Percentiles rank a stretch among this genome's conserved stretches.
These are phyloP conservation scores for Bipolaris oryzae DNA, from an alignment of 2,329 filamentous ascomycete species.

Conservation along the genomic window DNA sequence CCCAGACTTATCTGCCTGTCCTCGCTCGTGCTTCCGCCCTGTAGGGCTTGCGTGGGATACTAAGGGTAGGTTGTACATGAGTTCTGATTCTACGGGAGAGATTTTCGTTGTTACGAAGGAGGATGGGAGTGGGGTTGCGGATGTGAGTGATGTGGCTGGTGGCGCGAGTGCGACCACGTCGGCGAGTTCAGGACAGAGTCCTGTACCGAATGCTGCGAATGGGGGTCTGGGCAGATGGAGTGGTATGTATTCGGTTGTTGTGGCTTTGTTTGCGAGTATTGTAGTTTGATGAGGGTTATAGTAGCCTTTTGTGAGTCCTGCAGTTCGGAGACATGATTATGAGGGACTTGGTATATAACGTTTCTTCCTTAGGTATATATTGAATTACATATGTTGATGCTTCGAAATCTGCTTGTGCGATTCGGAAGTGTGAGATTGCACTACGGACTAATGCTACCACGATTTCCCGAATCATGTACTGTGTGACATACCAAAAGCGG, in stretches of 20 bases:
- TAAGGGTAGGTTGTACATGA: slow-evolving; percentile 65
- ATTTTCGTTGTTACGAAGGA: slow-evolving; percentile 60
- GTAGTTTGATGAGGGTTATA: slow-evolving; percentile 2
- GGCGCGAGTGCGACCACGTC: slow-evolving; percentile 18
- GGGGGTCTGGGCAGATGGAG: background rate
- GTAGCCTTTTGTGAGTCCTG: background rate
- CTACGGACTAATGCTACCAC: too few relatives aligned
- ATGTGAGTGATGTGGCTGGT: slow-evolving; percentile 23
- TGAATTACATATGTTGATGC: background rate
- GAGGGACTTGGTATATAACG: background rate
- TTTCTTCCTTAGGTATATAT: background rate
- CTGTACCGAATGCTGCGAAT: slow-evolving; percentile 10
- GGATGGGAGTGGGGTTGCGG: slow-evolving; percentile 40
- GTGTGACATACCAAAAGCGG: too few relatives aligned
- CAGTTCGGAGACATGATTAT: background rate
- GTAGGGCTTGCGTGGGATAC: slow-evolving; percentile 62
- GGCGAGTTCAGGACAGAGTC: slow-evolving; percentile 14
- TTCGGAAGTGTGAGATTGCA: too few relatives aligned
- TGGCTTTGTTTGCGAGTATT: slow-evolving; percentile 11
- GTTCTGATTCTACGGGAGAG: slow-evolving; percentile 68
- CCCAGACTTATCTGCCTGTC: slow-evolving; percentile 59
- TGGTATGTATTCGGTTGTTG: slow-evolving; percentile 15
- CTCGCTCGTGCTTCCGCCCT: slow-evolving; percentile 65
- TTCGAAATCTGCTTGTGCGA: background rate
- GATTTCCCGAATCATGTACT: too few relatives aligned